Evolutionary conservation across 441 rosid species (phyloP).

Genomic region (Daphne laureola): DNA sequence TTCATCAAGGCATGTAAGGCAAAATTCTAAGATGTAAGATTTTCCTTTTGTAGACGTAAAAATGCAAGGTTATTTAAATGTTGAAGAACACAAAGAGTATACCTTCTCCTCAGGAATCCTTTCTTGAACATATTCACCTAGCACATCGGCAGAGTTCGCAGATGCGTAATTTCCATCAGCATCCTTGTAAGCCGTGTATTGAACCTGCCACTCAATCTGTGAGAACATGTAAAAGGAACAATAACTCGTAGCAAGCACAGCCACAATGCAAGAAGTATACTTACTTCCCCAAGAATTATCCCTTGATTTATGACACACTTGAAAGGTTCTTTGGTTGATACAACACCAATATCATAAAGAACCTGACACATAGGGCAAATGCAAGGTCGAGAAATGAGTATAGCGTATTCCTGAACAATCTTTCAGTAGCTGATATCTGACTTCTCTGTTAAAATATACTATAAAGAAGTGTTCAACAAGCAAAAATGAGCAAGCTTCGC

Average conservation of each 20-base stretch:
- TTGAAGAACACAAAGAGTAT: conserved; percentile 21
- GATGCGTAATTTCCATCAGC: conserved; percentile 65
- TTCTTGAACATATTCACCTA: conserved; percentile 49
- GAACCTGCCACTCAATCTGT: conserved; percentile 57
- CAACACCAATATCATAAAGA: conserved; percentile 86
- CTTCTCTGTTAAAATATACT: no score
- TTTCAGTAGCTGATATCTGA: background rate
- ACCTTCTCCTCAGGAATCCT: conserved; percentile 64
- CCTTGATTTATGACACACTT: conserved; percentile 98
- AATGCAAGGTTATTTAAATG: conserved; percentile 2
- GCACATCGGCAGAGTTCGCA: conserved; percentile 41
- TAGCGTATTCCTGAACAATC: conserved; percentile 7
- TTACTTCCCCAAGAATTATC: conserved; percentile 93
- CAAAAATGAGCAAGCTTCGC: background rate
- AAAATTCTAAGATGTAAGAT: background rate
- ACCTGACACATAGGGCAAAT: conserved; percentile 42
- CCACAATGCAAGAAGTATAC: conserved; percentile 18
- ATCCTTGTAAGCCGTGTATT: conserved; percentile 71
- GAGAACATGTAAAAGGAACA: conserved; percentile 12
- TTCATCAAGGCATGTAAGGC: conserved; percentile 8
- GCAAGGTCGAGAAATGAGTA: background rate
- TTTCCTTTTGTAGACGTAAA: background rate
- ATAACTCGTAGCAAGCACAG: conserved; percentile 1
- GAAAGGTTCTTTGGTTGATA: conserved; percentile 92
- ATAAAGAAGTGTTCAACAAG: no score